A percentile compares a stretch with the other conserved stretches of the same genome.
Evolutionary conservation across 1,139 yeast genomes (phyloP).

Genomic region (Suhomyces ambrosiae): DNA sequence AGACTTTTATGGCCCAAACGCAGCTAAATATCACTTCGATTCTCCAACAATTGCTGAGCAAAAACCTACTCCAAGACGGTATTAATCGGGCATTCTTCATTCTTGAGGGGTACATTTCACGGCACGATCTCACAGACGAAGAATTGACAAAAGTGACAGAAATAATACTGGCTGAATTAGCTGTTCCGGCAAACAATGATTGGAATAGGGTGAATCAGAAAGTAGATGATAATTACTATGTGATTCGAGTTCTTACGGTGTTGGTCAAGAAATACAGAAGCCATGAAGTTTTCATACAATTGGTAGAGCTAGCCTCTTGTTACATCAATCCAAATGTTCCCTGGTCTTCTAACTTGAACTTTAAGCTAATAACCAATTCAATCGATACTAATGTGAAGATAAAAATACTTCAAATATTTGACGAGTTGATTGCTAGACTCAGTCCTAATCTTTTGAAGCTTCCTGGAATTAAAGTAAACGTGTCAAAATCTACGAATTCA

Average conservation of each 20-base stretch:
- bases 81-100: too few species aligned
- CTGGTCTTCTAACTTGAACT: constrained; percentile 26
- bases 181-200: neutral
- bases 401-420: neutral
- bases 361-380: constrained; percentile 18
- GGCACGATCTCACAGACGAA: neutral
- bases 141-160: neutral
- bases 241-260: constrained; percentile 3
- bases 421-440: constrained; percentile 7
- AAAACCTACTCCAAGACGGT: too few species aligned
- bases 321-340: constrained; percentile 35
- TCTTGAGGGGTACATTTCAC: neutral
- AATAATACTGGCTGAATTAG: neutral
- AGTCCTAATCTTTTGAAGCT: constrained; percentile 10
- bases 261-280: neutral
- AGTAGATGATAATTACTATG: constrained; percentile 2
- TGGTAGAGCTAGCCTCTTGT: constrained; percentile 17
- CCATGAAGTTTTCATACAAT: constrained; percentile 1
- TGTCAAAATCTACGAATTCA: neutral
- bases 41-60: too few species aligned
- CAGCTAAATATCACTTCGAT: too few species aligned
- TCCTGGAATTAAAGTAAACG: constrained; percentile 4
- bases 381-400: constrained; percentile 6
- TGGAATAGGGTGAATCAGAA: neutral
- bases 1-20: too few species aligned